These are phyloP conservation scores for Plasmopara muralis DNA, from an alignment of 352 stramenopile genomes.

Conservation along the genomic window DNA sequence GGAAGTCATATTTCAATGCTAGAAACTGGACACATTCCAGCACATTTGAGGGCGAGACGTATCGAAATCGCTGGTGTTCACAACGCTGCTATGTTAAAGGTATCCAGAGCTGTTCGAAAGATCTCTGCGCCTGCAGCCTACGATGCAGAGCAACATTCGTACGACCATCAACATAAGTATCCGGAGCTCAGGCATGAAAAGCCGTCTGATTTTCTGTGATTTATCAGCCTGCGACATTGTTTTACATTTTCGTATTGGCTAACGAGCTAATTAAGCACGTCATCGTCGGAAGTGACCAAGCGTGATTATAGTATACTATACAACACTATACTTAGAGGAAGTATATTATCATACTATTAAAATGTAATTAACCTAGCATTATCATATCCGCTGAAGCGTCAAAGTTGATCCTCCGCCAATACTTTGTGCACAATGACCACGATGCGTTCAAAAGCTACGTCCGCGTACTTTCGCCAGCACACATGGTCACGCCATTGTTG, in stretches of 20 bases:
- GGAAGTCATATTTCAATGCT: slow-evolving; percentile 36
- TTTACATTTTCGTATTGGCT: neutral
- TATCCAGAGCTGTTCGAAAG: slow-evolving; percentile 3
- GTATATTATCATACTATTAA: neutral
- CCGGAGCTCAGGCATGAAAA: neutral
- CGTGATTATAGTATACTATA: neutral
- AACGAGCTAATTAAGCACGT: neutral
- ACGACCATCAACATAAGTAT: slow-evolving; percentile 14
- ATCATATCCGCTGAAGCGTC: neutral
- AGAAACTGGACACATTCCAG: slow-evolving; percentile 16
- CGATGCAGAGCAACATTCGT: slow-evolving; percentile 9
- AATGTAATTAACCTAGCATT: neutral
- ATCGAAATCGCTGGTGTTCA: slow-evolving; percentile 57
- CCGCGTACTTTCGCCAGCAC: slow-evolving; percentile 58
- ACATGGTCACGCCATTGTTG: slow-evolving; percentile 56
- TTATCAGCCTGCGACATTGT: neutral
- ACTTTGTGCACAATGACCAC: slow-evolving; percentile 57
- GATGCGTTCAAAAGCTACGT: slow-evolving; percentile 70
- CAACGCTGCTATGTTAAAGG: slow-evolving; percentile 2
- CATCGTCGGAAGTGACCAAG: neutral
- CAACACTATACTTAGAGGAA: neutral
- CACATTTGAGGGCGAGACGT: slow-evolving; percentile 40
- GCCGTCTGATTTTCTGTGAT: neutral
- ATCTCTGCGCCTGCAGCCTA: slow-evolving; percentile 3
- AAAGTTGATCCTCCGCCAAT: slow-evolving; percentile 23